Percentiles rank a stretch among this genome's conserved stretches.
Evolutionary conservation across 2,329 filamentous ascomycete genomes (phyloP).

Genomic region (Aspergillus sojae): DNA sequence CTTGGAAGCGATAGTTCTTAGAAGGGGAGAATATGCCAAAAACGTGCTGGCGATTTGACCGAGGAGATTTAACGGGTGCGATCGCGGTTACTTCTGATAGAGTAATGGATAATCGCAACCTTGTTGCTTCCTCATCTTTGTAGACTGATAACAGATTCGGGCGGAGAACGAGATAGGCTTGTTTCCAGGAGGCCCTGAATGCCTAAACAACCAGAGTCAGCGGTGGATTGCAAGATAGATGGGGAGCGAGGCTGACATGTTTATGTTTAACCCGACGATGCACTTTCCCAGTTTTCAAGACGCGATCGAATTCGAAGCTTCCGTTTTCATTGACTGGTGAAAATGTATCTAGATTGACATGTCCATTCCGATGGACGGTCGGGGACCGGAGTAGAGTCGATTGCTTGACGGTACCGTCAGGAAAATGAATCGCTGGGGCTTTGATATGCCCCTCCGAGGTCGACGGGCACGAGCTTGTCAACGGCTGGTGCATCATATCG

Average conservation of each 20-base stretch:
- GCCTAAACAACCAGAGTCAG: conserved; percentile 27
- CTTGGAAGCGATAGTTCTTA: conserved; percentile 89
- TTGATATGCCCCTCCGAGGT: conserved; percentile 26
- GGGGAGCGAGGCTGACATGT: conserved; percentile 61
- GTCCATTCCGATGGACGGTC: conserved; percentile 41
- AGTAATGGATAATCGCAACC: conserved; percentile 83
- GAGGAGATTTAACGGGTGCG: conserved; percentile 83
- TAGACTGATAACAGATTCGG: conserved; percentile 91
- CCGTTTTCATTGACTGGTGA: conserved; percentile 93
- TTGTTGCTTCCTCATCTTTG: conserved; percentile 86
- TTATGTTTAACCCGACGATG: conserved; percentile 91
- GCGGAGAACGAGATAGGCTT: conserved; percentile 83
- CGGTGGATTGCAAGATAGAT: conserved; percentile 15
- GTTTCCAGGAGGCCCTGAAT: conserved; percentile 78
- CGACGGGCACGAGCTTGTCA: conserved; percentile 23
- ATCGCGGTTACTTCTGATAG: conserved; percentile 90
- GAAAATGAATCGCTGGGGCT: conserved; percentile 31
- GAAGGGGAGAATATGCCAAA: conserved; percentile 92
- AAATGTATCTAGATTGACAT: conserved; percentile 65
- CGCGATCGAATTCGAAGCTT: conserved; percentile 92
- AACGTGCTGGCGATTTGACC: conserved; percentile 81
- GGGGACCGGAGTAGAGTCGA: conserved; percentile 26
- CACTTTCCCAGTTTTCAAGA: conserved; percentile 85
- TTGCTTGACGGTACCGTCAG: conserved; percentile 27
- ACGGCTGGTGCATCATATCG: conserved; percentile 28